Conservation (phyloP, 306 rosid species). For the Corylus heterophylla region DNA sequence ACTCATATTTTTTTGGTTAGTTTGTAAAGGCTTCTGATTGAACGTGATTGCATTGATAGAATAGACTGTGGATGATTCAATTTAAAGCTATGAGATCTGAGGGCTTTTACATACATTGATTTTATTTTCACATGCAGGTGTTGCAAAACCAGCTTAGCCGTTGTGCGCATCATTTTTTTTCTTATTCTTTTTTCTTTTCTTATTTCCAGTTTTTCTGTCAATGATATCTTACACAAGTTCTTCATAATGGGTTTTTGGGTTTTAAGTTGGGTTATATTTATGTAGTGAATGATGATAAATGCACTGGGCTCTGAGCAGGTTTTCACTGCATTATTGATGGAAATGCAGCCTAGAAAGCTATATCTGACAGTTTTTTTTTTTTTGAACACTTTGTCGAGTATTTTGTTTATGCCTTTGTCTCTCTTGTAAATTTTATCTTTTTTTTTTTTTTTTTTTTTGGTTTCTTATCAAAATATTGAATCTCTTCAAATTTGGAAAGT, state of each 20-base stretch:
- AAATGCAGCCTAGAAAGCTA: conserved; percentile 40
- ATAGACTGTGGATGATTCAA: conserved; percentile 19
- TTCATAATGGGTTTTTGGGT: conserved; percentile 5
- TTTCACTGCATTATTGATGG: conserved; percentile 30
- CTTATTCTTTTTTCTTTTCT: too few species aligned
- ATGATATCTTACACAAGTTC: neutral
- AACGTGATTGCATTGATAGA: conserved; percentile 21
- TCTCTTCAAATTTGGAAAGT: too few species aligned
- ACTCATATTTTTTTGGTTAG: neutral
- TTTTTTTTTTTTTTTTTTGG: neutral
- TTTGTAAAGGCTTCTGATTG: conserved; percentile 27
- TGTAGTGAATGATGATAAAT: conserved; percentile 30
- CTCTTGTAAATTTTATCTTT: neutral
- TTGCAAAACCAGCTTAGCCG: neutral
- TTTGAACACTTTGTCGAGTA: neutral
- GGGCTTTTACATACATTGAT: conserved; percentile 5
- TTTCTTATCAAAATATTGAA: too few species aligned
- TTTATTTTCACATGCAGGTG: neutral
- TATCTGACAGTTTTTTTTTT: conserved; percentile 12
- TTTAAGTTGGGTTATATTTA: neutral
- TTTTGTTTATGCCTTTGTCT: neutral
- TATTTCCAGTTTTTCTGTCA: neutral
- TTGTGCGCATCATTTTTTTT: neutral
- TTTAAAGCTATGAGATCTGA: conserved; percentile 39
- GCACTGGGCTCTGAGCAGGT: conserved; percentile 46